Evolutionary conservation across 169 alveolate species (phyloP).

Genomic region (Eimeria brunetti): DNA sequence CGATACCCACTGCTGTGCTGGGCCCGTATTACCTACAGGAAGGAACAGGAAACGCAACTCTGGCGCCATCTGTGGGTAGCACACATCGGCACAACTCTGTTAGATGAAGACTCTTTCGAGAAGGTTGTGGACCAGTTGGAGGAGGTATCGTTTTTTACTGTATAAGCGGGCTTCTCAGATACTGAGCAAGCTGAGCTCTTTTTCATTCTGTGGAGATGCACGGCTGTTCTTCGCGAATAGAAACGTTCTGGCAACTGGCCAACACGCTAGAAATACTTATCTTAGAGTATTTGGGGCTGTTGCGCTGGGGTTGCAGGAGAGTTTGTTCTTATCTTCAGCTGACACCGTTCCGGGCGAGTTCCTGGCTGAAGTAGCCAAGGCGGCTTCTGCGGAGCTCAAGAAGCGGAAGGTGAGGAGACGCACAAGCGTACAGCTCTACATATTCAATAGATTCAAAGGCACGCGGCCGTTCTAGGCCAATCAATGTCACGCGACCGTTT

Average conservation of each 20-base stretch:
- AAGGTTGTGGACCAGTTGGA: conserved; percentile 17
- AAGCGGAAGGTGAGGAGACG: conserved; percentile 19
- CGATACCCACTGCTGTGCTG: neutral
- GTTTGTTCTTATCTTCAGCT: conserved; percentile 8
- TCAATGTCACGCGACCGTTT: no score
- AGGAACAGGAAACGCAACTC: conserved; percentile 37
- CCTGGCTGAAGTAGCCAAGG: conserved; percentile 27
- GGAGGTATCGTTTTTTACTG: neutral
- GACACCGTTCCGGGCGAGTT: conserved; percentile 8
- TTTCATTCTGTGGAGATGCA: neutral
- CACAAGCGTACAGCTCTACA: neutral
- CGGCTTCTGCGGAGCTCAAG: conserved; percentile 19
- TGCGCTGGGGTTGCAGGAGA: conserved; percentile 12
- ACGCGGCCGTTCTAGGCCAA: neutral
- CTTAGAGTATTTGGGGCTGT: neutral
- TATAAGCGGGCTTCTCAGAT: neutral
- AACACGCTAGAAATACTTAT: neutral
- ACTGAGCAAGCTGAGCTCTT: neutral
- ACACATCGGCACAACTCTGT: conserved; percentile 23
- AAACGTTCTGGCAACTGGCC: neutral
- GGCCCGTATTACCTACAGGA: neutral
- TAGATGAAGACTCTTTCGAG: neutral
- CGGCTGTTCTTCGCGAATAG: neutral
- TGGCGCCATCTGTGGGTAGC: conserved; percentile 68
- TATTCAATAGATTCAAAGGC: neutral